Evolutionary conservation across 1,284 basidiomycete species (phyloP).

Genomic region (Microbotryomycetes sp.): DNA sequence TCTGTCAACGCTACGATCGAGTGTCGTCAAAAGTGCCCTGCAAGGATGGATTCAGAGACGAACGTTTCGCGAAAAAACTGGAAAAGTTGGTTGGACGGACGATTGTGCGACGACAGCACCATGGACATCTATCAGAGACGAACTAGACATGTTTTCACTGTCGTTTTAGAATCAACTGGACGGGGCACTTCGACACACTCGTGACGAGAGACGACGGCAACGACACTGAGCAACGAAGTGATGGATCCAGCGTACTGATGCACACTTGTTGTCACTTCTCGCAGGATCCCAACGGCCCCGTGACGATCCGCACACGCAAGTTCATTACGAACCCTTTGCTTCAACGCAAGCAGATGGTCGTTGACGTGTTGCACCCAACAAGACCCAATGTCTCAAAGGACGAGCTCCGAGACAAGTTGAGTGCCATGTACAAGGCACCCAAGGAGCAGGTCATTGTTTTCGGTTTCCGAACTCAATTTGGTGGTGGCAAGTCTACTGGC

Average conservation of each 20-base stretch:
- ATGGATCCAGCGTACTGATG: not conserved
- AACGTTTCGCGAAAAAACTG: not conserved
- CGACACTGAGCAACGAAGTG: not conserved
- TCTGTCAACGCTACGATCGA: not conserved
- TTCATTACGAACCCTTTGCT: slow-evolving; percentile 99
- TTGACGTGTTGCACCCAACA: slow-evolving; percentile 69
- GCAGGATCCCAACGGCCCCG: slow-evolving; percentile 58
- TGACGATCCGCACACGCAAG: slow-evolving; percentile 97
- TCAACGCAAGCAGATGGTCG: slow-evolving; percentile 58
- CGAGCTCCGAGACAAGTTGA: slow-evolving; percentile 91
- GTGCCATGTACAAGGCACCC: slow-evolving; percentile 58
- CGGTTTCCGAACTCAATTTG: slow-evolving; percentile 78
- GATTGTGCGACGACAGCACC: too few relatives aligned
- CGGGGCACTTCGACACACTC: not conserved
- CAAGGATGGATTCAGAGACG: not conserved
- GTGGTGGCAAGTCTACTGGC: slow-evolving; percentile 95
- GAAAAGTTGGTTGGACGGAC: not conserved
- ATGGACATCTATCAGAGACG: too few relatives aligned
- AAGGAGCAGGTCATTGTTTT: slow-evolving; percentile 57
- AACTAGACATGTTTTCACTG: too few relatives aligned
- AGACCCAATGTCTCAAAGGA: slow-evolving; percentile 90
- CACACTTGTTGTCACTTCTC: too few relatives aligned
- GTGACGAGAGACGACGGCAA: not conserved
- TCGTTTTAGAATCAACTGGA: not conserved
- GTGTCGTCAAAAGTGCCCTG: not conserved